phyloP scores from a whole-genome alignment of 1,284 basidiomycete species.

The Rhizopogon hawkerae region DNA sequence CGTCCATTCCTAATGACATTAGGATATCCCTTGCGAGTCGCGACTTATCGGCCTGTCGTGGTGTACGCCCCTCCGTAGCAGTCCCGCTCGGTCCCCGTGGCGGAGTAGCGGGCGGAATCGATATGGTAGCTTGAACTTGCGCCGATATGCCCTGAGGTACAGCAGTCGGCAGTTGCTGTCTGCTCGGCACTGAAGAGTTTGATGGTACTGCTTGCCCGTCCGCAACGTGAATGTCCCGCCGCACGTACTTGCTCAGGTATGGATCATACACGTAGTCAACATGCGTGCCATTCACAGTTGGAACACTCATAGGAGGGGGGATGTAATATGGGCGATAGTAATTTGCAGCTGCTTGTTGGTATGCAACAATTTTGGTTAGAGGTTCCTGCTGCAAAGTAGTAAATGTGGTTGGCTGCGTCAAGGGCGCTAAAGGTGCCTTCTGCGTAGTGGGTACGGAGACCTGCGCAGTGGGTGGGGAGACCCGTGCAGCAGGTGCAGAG shows the following conservation, averaged over 20 bases:
- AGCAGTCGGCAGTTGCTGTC: not conserved
- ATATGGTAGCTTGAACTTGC: not conserved
- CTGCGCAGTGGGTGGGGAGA: not conserved
- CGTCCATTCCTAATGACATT: conserved; percentile 27
- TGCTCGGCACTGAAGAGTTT: no score
- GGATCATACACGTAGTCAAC: not conserved
- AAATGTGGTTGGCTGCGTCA: not conserved
- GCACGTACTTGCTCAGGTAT: not conserved
- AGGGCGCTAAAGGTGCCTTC: not conserved
- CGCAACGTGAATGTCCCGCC: no score
- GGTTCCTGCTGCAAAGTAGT: not conserved
- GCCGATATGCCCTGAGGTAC: not conserved
- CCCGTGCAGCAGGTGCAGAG: no score
- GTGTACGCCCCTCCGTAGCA: conserved; percentile 18
- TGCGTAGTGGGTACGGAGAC: not conserved
- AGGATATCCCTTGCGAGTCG: conserved; percentile 38
- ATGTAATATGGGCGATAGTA: not conserved
- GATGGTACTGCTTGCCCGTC: not conserved
- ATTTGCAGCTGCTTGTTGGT: not conserved
- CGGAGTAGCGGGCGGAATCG: conserved; percentile 9
- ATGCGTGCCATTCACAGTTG: not conserved
- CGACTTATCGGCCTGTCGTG: conserved; percentile 30
- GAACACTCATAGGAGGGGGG: not conserved
- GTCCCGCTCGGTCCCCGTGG: conserved; percentile 6
- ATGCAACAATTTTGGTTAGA: no score